Evolutionary conservation across 208 protist genomes (phyloP), one percentile per base, ranked within the genome.

Genomic region (Leishmania tropica): DNA sequence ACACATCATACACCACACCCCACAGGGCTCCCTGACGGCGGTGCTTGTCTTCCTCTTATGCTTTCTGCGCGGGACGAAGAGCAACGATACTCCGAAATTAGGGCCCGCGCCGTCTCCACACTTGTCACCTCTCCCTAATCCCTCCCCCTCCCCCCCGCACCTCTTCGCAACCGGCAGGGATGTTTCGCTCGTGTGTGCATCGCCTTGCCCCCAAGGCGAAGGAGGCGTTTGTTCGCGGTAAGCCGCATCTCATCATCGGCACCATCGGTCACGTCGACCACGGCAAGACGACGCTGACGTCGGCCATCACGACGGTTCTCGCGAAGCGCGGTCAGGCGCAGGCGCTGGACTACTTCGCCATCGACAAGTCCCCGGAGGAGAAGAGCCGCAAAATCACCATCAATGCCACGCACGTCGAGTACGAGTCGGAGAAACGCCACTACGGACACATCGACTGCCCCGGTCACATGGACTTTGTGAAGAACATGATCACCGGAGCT

Each of bases 381-480:
- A 99, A 99, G 85, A 97, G 98, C 83, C 97, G 99, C 86, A 99
- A 99, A 94, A 99, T 99, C 85, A 99, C 99, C 67, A 99, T 99
- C 89, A 99, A 99, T 86, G 95, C 96, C 87, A 96, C 97, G 73
- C 93, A 99, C 89, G 98, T 98, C 93, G 98, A 99, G 93, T 99
- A 99, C 96, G 97, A 99, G 89, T 99, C 99, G 53, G 89, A 93
- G 70, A 99, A 99, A 85, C 98, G 98, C 89, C 95, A 99, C 89
- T 99, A 99, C 91, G 99, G 99, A 75, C 98, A 99, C 93, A 99
- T 99, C 87, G 99, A 99, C 93, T 99, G 99, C 87, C 99, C 99
- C 40, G 99, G 99, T 37, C 99, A 99, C 84, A 93, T 99, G 83
- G 99, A 99, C 92, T 99, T 99, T 94, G 99, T 99, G 83, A 99